Conservation (phyloP, 306 rosid species). For the Corylus avellana region DNA sequence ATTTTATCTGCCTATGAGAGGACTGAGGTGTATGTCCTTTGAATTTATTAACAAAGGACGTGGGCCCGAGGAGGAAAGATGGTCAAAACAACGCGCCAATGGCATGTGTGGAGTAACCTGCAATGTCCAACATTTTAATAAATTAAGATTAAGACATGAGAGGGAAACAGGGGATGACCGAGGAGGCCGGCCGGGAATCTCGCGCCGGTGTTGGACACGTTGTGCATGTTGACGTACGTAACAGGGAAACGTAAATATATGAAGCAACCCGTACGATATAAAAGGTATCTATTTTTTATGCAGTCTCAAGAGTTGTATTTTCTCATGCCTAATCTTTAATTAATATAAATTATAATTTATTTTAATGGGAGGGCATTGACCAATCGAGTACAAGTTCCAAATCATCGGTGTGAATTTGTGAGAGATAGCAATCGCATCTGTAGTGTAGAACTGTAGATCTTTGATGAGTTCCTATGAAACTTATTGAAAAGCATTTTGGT, state of each 20-base stretch:
- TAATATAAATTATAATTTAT: no score
- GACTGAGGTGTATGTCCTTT: neutral
- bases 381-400: neutral
- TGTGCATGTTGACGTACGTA: conserved; percentile 31
- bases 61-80: neutral
- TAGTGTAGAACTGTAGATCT: no score
- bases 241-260: conserved; percentile 26
- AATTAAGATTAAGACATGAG: neutral
- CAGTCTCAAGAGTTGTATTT: conserved; percentile 11
- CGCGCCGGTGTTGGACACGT: conserved; percentile 37
- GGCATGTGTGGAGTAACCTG: neutral
- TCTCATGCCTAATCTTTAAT: neutral
- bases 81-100: conserved; percentile 1
- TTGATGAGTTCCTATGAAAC: neutral
- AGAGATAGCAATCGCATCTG: neutral
- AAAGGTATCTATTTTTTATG: conserved; percentile 33
- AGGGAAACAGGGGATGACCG: conserved; percentile 25
- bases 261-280: conserved; percentile 15
- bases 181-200: conserved; percentile 56
- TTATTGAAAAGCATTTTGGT: neutral
- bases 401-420: neutral
- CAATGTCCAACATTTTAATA: neutral
- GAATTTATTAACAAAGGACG: neutral
- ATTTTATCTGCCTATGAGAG: neutral
- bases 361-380: neutral